These are phyloP conservation scores for Chaetomium fimeti DNA, from an alignment of 495 filamentous ascomycete species.

Conservation along the genomic window DNA sequence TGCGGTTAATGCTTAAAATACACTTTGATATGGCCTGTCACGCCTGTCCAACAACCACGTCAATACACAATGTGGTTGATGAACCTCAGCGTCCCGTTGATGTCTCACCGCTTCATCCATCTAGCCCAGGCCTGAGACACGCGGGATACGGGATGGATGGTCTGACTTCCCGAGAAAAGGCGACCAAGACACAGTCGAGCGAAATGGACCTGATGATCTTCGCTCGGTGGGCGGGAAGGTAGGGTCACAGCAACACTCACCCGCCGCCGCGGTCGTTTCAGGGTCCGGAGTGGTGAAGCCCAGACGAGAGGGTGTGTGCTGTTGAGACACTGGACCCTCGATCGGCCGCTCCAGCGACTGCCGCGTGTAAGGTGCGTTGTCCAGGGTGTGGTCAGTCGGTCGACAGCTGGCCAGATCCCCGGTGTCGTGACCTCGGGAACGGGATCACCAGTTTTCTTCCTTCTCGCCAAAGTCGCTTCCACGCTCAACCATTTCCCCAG, in stretches of 20 bases:
- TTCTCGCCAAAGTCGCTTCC: background rate
- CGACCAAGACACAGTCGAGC: background rate
- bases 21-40: background rate
- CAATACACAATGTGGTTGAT: background rate
- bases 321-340: constrained; percentile 24
- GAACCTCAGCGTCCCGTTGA: background rate
- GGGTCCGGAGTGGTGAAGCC: constrained; percentile 11
- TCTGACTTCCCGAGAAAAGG: background rate
- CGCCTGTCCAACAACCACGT: background rate
- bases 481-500: constrained; percentile 9
- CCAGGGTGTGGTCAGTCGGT: constrained; percentile 13
- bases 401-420: constrained; percentile 4
- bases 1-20: constrained; percentile 3
- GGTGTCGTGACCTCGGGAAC: background rate
- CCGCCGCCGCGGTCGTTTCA: constrained; percentile 12
- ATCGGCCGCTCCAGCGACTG: constrained; percentile 19
- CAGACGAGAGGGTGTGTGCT: constrained; percentile 14
- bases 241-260: constrained; percentile 8
- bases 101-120: constrained; percentile 5
- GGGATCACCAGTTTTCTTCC: constrained; percentile 10
- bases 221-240: constrained; percentile 1
- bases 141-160: constrained; percentile 10
- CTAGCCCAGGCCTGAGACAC: background rate
- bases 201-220: constrained; percentile 5
- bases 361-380: constrained; percentile 20